Base-by-base conservation (phyloP, 805 yeast genomes). In the Yarrowia sp. region DNA sequence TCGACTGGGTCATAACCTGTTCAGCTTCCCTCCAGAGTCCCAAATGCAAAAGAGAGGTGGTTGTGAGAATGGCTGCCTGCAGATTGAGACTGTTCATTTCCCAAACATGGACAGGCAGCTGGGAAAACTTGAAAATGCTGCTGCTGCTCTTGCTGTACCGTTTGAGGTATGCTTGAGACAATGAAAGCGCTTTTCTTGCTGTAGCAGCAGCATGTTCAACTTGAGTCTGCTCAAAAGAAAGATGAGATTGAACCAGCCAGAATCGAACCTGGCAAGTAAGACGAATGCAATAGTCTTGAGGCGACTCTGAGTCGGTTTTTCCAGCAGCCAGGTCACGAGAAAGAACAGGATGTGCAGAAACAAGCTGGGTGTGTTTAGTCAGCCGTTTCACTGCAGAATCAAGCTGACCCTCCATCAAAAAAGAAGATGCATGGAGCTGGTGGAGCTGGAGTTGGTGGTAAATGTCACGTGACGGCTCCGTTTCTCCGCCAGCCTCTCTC, bases 11-110 rank as follows among this genome's bases (percentile, higher is more conserved):
- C 8, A 41, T 30, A 17, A 58, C 51, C 32, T 58, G 63, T 26
- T 58, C 63, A 14, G 63, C 63, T n/a, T 41, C 52, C 9, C 41
- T 28, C 63, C 63, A 58, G 7, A 58, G 22, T 2, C 63, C 63
- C 33, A 58, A 14, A 30, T 58, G 63, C 24, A 33, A 7, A 16
- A 58, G 51, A 19, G 22, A 12, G 4, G 49, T 3, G 3, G 51
- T 41, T 0, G 32, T 12, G 24, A 16, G 3, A 16, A 30, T 41
- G 14, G 63, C 30, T 14, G 51, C 17, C 10, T 54, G 62, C 1
- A 56, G 30, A 30, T 41, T 28, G 16, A 56, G 51, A 28, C 40
- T 19, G 22, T 22, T 19, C 49, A 58, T 32, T 12, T 41, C 51
- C 63, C 63, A 58, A 2, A 22, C 30, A 11, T 32, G 41, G 21